Percentiles rank a stretch among this genome's conserved stretches.
Evolutionary conservation across 352 stramenopile genomes (phyloP).

Genomic region (Globisporangium viniferum): DNA sequence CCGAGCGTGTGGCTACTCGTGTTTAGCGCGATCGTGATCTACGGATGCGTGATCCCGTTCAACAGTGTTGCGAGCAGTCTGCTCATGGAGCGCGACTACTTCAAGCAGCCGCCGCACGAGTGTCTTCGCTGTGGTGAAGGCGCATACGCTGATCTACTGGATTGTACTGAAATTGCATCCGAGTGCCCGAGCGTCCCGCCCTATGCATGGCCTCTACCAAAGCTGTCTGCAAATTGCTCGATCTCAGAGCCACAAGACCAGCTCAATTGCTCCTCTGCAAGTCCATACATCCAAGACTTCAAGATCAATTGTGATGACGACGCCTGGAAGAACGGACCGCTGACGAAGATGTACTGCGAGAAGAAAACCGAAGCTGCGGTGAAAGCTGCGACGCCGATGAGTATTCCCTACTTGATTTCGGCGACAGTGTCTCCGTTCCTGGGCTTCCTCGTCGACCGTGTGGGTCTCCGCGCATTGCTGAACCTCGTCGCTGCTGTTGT

Average conservation of each 20-base stretch:
- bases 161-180: conserved; percentile 48
- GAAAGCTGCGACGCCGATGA: conserved; percentile 86
- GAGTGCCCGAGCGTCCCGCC: conserved; percentile 63
- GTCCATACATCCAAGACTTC: conserved; percentile 59
- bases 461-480: conserved; percentile 83
- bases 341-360: conserved; percentile 55
- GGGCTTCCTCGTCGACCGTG: conserved; percentile 88
- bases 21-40: conserved; percentile 89
- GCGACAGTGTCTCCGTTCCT: conserved; percentile 87
- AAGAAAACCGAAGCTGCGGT: conserved; percentile 60
- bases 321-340: conserved; percentile 61
- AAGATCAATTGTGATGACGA: conserved; percentile 82
- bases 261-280: conserved; percentile 46
- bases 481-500: conserved; percentile 70
- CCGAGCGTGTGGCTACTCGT: conserved; percentile 87
- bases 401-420: conserved; percentile 92
- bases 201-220: conserved; percentile 67
- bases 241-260: conserved; percentile 63
- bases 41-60: conserved; percentile 92
- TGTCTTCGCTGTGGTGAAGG: conserved; percentile 60
- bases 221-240: conserved; percentile 66
- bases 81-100: conserved; percentile 90
- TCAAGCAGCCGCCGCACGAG: conserved; percentile 48
- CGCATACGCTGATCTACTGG: conserved; percentile 40
- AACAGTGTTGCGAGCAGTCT: conserved; percentile 92